Base-by-base conservation (phyloP, 1,139 yeast species). In the Blastobotrys persicus region DNA sequence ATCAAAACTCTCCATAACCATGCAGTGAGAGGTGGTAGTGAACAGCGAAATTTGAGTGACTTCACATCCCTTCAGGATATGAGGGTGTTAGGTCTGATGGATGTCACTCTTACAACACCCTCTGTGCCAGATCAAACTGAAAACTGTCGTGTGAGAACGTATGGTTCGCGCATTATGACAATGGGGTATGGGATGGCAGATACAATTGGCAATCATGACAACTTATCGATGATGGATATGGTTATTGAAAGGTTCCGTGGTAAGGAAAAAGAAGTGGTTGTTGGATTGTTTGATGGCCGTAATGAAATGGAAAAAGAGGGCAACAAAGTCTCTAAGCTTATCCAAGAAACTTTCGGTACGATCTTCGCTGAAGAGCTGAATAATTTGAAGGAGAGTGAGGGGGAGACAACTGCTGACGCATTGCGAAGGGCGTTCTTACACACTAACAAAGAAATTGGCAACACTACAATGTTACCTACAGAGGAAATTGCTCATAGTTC, bases 151-250 rank as follows among this genome's bases (percentile, higher is more conserved):
- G 85, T 92, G 35, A 80, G 98, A 60, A 88, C 98, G 0, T 87
- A 95, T 0, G 92, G 94, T n/a, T 85, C 96, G 0, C 88, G 83
- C 49, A 70, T 88, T 31, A 83, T 85, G 48, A 80, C 80, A 44
- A 78, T 87, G 73, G 84, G 91, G 1, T 88, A 89, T 63, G 98
- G 98, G 63, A 89, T 91, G 46, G 86, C 97, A 1, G 99, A 94
- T 66, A 74, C 85, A 1, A 74, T 92, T 63, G 96, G 96, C 1
- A 74, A 75, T 51, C 74, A 83, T 50, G 83, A 82, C 34, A 75
- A 76, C 53, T 79, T 92, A 7, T 79, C 91, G 0, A 80, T 84
- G 7, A 78, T 95, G 60, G 99, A 92, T 69, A 79, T 88, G 45
- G 91, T 94, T 42, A 78, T 87, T 56, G 97, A 89, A 60, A 82